Conservation (phyloP, 495 filamentous ascomycete genomes). For the Pseudoneurospora amorphoporcata region DNA sequence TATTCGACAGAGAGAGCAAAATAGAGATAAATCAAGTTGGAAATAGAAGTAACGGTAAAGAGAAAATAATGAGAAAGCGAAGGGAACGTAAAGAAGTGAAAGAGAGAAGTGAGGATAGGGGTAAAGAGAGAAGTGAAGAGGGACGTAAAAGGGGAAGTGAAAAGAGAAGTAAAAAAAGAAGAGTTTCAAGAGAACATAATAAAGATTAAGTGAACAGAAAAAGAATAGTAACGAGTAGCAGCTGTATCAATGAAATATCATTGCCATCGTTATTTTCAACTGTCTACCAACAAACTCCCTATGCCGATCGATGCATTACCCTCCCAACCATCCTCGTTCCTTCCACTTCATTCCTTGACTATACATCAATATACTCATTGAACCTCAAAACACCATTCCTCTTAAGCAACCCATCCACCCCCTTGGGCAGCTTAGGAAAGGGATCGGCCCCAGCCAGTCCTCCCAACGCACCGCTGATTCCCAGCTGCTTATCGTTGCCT, state of each 20-base stretch:
- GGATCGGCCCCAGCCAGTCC: slow-evolving; percentile 19
- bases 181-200: too few relatives aligned
- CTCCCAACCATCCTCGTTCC: neutral
- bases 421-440: slow-evolving; percentile 42
- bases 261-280: neutral
- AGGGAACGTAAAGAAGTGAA: neutral
- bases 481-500: slow-evolving; percentile 12
- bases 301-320: neutral
- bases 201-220: too few relatives aligned
- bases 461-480: neutral
- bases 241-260: neutral
- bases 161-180: too few relatives aligned
- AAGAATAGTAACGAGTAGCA: too few relatives aligned
- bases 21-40: too few relatives aligned
- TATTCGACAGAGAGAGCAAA: neutral
- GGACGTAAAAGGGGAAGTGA: neutral
- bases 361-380: slow-evolving; percentile 93
- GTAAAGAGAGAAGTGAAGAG: neutral
- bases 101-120: neutral
- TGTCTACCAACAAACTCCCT: neutral
- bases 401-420: slow-evolving; percentile 79
- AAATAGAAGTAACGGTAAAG: too few relatives aligned
- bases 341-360: slow-evolving; percentile 5
- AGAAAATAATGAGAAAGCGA: neutral
- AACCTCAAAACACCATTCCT: slow-evolving; percentile 82